Evolutionary conservation across 495 filamentous ascomycete species (phyloP).

Genomic region (Neurospora sp.): DNA sequence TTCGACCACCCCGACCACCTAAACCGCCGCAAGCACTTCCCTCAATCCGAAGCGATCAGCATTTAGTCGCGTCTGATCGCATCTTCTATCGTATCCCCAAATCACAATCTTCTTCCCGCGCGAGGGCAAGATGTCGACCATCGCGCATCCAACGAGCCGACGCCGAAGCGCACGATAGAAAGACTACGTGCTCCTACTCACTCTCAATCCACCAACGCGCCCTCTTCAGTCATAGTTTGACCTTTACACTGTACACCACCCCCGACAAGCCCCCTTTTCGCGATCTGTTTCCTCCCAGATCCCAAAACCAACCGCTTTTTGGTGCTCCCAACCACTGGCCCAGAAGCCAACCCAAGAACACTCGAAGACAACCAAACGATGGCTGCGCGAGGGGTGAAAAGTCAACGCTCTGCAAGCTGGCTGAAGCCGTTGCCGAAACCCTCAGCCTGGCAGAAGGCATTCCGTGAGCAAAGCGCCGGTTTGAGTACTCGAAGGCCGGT

Average conservation of each 20-base stretch:
- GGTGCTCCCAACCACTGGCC: too few relatives aligned
- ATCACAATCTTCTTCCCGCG: background rate
- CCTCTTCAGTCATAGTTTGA: background rate
- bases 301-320: background rate
- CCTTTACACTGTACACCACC: background rate
- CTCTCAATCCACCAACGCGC: background rate
- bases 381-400: background rate
- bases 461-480: background rate
- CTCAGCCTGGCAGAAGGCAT: background rate
- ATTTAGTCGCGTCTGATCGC: background rate
- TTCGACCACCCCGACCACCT: background rate
- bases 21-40: background rate
- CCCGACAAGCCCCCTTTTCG: background rate
- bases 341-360: background rate
- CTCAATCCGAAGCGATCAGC: background rate
- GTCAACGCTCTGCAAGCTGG: background rate
- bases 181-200: background rate
- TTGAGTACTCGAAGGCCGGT: background rate
- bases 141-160: background rate
- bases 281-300: background rate
- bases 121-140: background rate
- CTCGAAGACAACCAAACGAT: background rate
- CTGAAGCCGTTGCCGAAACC: background rate
- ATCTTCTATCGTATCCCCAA: background rate
- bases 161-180: background rate